Evolutionary conservation across 495 filamentous ascomycete genomes (phyloP).

Genomic region (Lepidopterella palustris): DNA sequence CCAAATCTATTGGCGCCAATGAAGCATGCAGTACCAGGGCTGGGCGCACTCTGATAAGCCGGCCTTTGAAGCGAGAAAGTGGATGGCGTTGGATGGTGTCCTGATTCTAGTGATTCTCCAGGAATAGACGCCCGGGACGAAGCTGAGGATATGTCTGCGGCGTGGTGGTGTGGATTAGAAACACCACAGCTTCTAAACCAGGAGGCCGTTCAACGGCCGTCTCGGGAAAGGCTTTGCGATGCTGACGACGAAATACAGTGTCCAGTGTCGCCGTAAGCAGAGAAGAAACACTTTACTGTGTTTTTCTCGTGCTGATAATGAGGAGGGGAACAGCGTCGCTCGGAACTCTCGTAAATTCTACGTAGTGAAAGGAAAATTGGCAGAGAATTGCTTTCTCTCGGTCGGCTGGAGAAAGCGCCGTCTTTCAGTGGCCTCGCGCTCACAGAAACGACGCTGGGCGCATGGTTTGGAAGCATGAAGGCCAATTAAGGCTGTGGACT

Average conservation of each 20-base stretch:
- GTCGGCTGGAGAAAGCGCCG: background rate
- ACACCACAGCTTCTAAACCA: constrained; percentile 16
- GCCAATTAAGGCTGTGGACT: constrained; percentile 1
- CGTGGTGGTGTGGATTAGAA: constrained; percentile 14
- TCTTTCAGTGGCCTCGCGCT: background rate
- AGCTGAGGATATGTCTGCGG: background rate
- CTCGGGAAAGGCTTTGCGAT: background rate
- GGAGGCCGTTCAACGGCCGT: background rate
- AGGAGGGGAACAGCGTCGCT: background rate
- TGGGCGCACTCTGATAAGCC: constrained; percentile 30
- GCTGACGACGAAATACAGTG: background rate
- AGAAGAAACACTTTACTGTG: background rate
- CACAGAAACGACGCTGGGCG: background rate
- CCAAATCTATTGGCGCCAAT: constrained; percentile 28
- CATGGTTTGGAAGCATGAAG: background rate
- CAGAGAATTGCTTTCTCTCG: background rate
- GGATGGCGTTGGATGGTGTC: constrained; percentile 6
- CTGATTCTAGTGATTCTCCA: constrained; percentile 7
- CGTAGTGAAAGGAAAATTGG: background rate
- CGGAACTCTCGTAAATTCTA: background rate
- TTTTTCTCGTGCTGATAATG: background rate
- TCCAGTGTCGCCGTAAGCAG: background rate
- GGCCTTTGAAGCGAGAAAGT: constrained; percentile 9
- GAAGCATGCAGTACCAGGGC: constrained; percentile 17
- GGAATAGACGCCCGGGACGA: constrained; percentile 36